Evolutionary conservation across 805 yeast species (phyloP).

Genomic region (Hanseniaspora meyeri): DNA sequence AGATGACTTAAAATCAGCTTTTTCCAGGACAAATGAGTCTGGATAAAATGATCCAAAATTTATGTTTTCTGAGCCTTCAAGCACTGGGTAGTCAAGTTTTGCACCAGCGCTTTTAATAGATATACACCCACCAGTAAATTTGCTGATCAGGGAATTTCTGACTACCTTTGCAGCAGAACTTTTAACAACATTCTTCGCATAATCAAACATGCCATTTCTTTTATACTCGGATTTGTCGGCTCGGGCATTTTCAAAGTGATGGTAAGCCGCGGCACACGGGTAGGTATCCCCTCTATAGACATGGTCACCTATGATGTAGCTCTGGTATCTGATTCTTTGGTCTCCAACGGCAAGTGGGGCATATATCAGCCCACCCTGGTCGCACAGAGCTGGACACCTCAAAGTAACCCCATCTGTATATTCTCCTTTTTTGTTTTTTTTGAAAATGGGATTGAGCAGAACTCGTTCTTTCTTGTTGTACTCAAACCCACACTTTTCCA

Average conservation of each 20-base stretch:
- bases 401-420: slow-evolving; percentile 34
- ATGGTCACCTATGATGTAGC: slow-evolving; percentile 73
- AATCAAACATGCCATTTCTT: background rate
- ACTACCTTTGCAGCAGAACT: slow-evolving; percentile 33
- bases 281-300: slow-evolving; percentile 16
- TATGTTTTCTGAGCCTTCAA: slow-evolving; percentile 21
- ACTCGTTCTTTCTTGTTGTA: background rate
- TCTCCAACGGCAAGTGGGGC: slow-evolving; percentile 65
- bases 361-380: slow-evolving; percentile 62
- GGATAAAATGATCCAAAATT: slow-evolving; percentile 65
- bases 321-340: slow-evolving; percentile 52
- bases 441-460: background rate
- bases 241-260: slow-evolving; percentile 10
- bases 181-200: background rate
- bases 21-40: slow-evolving; percentile 50
- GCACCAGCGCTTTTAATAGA: background rate
- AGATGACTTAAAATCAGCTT: slow-evolving; percentile 20
- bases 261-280: background rate
- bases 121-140: slow-evolving; percentile 11
- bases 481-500: slow-evolving; percentile 36
- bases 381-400: slow-evolving; percentile 84
- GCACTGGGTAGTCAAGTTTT: slow-evolving; percentile 25
- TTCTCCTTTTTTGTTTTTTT: background rate
- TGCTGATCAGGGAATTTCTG: slow-evolving; percentile 24
- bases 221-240: background rate